Percentiles rank a stretch among this genome's conserved stretches.
Evolutionary conservation across 2,329 filamentous ascomycete genomes (phyloP).

Genomic region (Rugonectria rugulosa): DNA sequence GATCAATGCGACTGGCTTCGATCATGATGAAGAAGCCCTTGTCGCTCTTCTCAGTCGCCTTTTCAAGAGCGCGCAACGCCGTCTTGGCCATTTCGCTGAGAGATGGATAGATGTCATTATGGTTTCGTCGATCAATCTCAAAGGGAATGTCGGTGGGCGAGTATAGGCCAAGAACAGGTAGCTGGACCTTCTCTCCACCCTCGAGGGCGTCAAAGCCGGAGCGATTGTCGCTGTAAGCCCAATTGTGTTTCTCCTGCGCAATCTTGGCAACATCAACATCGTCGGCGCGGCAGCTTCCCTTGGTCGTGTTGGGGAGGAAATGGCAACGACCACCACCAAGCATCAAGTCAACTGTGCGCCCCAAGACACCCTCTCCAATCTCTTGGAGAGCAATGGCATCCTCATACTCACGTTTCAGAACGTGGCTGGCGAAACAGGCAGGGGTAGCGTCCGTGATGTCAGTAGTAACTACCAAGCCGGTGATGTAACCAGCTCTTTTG

Average conservation of each 20-base stretch:
- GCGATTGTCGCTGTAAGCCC: slow-evolving; percentile 78
- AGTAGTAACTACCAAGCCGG: slow-evolving; percentile 93
- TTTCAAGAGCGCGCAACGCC: slow-evolving; percentile 79
- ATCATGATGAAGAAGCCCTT: slow-evolving; percentile 99
- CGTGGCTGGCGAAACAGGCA: slow-evolving; percentile 92
- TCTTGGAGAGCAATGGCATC: slow-evolving; percentile 94
- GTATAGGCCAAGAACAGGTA: slow-evolving; percentile 88
- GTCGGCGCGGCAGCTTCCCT: slow-evolving; percentile 84
- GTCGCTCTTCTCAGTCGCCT: slow-evolving; percentile 82
- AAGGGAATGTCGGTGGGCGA: slow-evolving; percentile 86
- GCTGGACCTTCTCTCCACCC: slow-evolving; percentile 69
- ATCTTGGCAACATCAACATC: slow-evolving; percentile 76
- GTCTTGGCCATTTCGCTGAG: slow-evolving; percentile 90
- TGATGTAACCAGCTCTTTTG: slow-evolving; percentile 89
- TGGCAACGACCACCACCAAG: slow-evolving; percentile 93
- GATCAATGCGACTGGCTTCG: slow-evolving; percentile 94
- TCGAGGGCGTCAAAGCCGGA: slow-evolving; percentile 78
- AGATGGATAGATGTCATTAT: slow-evolving; percentile 83
- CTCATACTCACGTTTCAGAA: slow-evolving; percentile 79
- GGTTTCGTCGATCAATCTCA: slow-evolving; percentile 85
- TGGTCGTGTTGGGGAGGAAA: slow-evolving; percentile 83
- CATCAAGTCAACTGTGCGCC: slow-evolving; percentile 88
- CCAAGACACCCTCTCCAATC: slow-evolving; percentile 85
- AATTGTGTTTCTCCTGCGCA: slow-evolving; percentile 78
- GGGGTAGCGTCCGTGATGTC: slow-evolving; percentile 95